These are phyloP conservation scores for Candida corydali DNA, from an alignment of 805 yeast species.

Conservation along the genomic window DNA sequence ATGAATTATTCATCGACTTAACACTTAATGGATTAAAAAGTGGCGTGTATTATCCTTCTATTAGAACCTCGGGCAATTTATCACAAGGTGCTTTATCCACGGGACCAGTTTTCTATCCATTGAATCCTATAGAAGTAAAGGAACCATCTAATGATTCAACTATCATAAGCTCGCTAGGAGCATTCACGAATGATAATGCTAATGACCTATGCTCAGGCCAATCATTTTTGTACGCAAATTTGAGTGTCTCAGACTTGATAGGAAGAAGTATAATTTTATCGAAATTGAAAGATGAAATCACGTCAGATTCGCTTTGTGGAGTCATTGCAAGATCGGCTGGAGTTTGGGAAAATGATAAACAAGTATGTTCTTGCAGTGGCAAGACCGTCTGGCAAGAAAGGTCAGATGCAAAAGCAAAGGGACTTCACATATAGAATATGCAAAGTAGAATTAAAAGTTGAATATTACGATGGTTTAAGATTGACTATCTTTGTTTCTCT, in stretches of 20 bases:
- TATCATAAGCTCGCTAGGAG: slow-evolving; percentile 33
- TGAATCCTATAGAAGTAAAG: slow-evolving; percentile 36
- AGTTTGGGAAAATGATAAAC: slow-evolving; percentile 92
- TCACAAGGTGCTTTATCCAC: slow-evolving; percentile 68
- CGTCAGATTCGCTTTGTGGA: slow-evolving; percentile 58
- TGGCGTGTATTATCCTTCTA: slow-evolving; percentile 66
- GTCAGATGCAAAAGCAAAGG: slow-evolving; percentile 63
- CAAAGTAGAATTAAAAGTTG: too few relatives aligned
- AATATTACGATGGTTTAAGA: too few relatives aligned
- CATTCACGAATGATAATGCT: slow-evolving; percentile 15
- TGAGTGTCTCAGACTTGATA: slow-evolving; percentile 56
- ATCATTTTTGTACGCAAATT: slow-evolving; percentile 34
- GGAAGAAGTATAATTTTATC: slow-evolving; percentile 65
- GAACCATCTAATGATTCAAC: slow-evolving; percentile 22
- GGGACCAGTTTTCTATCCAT: slow-evolving; percentile 47
- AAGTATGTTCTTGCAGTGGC: slow-evolving; percentile 92
- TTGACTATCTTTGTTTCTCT: too few relatives aligned
- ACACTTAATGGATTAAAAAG: slow-evolving; percentile 68
- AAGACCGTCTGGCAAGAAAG: slow-evolving; percentile 96
- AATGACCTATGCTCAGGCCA: slow-evolving; percentile 29
- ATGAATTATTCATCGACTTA: slow-evolving; percentile 64
- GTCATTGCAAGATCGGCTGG: slow-evolving; percentile 97
- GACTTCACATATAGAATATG: slow-evolving; percentile 41
- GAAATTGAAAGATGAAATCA: slow-evolving; percentile 31
- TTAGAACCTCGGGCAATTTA: slow-evolving; percentile 71